These are phyloP conservation scores for Draba incana DNA, from an alignment of 345 rosid species.

Conservation along the genomic window DNA sequence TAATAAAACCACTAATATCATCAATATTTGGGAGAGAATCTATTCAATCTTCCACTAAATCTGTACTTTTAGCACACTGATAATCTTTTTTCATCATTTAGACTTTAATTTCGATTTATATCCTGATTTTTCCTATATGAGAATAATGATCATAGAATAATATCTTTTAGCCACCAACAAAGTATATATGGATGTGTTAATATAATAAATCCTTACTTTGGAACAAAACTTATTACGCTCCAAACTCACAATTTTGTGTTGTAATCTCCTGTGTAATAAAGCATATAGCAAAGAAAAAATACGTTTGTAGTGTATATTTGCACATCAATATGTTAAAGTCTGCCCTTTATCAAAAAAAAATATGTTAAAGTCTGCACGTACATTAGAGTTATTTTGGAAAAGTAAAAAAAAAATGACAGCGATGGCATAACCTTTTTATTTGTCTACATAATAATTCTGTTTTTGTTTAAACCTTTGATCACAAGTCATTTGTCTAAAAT, in stretches of 20 bases:
- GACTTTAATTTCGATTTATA: slow-evolving; percentile 1
- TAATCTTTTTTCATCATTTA: slow-evolving; percentile 2
- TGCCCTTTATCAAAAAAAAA: no score
- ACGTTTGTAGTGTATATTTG: not conserved
- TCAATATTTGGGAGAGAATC: slow-evolving; percentile 29
- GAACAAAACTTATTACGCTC: not conserved
- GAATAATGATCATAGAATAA: slow-evolving; percentile 34
- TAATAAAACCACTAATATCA: not conserved
- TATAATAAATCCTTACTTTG: not conserved
- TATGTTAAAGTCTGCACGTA: not conserved
- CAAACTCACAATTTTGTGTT: not conserved
- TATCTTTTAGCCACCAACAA: slow-evolving; percentile 26
- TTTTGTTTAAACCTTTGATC: slow-evolving; percentile 1
- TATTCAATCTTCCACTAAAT: slow-evolving; percentile 36
- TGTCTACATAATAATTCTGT: not conserved
- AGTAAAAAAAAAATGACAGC: not conserved
- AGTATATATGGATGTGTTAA: slow-evolving; percentile 29
- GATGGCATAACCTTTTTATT: slow-evolving; percentile 1
- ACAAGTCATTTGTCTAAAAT: slow-evolving; percentile 21
- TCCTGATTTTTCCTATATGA: slow-evolving; percentile 10
- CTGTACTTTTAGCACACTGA: slow-evolving; percentile 13
- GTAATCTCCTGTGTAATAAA: no score
- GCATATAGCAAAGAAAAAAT: not conserved
- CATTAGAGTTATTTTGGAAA: not conserved
- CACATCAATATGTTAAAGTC: not conserved